Evolutionary conservation across 2,329 filamentous ascomycete genomes (phyloP).

Genomic region (Claviceps sp.): DNA sequence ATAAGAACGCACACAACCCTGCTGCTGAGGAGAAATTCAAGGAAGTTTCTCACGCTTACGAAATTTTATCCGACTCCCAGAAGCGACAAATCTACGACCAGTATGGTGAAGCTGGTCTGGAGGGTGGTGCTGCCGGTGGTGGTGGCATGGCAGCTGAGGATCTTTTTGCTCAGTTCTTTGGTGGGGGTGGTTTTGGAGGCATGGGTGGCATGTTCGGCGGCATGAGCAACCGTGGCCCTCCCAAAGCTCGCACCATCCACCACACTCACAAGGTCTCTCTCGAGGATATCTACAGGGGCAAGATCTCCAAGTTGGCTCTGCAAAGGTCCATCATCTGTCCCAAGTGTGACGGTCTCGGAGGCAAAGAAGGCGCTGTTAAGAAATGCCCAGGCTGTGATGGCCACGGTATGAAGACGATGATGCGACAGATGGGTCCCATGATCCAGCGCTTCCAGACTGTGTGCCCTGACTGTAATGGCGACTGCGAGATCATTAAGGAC

Average conservation of each 20-base stretch:
- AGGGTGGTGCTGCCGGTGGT: constrained; percentile 65
- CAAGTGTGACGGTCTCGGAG: constrained; percentile 85
- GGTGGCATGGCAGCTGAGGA: constrained; percentile 92
- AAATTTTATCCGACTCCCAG: constrained; percentile 81
- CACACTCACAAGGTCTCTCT: constrained; percentile 97
- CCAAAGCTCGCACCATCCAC: constrained; percentile 87
- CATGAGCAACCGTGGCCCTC: constrained; percentile 66
- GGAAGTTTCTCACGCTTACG: constrained; percentile 89
- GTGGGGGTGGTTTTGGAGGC: constrained; percentile 48
- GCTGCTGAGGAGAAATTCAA: constrained; percentile 97
- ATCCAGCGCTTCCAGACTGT: constrained; percentile 99
- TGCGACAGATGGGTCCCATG: constrained; percentile 99
- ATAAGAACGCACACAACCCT: constrained; percentile 94
- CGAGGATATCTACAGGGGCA: constrained; percentile 95
- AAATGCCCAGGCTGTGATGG: constrained; percentile 85
- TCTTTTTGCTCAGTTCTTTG: constrained; percentile 94
- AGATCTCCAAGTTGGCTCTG: constrained; percentile 91
- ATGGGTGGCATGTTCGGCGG: constrained; percentile 65
- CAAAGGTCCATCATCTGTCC: constrained; percentile 96
- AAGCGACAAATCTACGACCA: constrained; percentile 92
- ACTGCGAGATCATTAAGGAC: constrained; percentile 91
- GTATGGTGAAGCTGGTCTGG: constrained; percentile 92
- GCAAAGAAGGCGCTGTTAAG: constrained; percentile 96
- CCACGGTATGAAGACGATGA: constrained; percentile 98
- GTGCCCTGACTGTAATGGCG: constrained; percentile 94